Conservation (phyloP, 2,329 filamentous ascomycete genomes). For the Penicillium sclerotiorum region DNA sequence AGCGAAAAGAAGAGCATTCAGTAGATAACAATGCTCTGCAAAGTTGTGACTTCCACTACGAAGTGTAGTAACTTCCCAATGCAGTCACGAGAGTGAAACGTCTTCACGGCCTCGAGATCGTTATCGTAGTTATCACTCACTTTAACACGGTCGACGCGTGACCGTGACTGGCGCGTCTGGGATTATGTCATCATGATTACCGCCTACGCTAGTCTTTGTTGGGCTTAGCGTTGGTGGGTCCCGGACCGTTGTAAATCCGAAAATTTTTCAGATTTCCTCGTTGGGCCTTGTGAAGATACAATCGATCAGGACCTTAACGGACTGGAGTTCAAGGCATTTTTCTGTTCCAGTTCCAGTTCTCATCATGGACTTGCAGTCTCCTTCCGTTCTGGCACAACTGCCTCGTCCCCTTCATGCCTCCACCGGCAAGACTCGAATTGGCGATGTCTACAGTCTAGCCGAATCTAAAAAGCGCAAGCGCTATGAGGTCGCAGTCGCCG, state of each 20-base stretch:
- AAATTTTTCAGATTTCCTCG: constrained; percentile 41
- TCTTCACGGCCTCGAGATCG: constrained; percentile 1
- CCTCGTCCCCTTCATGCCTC: constrained; percentile 46
- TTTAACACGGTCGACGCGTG: constrained; percentile 8
- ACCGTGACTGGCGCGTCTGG: constrained; percentile 18
- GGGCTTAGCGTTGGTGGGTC: constrained; percentile 13
- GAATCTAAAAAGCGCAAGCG: constrained; percentile 63
- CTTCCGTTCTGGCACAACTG: constrained; percentile 49
- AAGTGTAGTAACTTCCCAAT: too few relatives aligned
- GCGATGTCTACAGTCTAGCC: constrained; percentile 56
- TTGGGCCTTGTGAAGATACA: constrained; percentile 20
- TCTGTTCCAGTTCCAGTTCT: constrained; percentile 7
- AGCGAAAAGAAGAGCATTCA: too few relatives aligned
- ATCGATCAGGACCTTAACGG: constrained; percentile 21
- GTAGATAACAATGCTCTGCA: too few relatives aligned
- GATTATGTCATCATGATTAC: constrained; percentile 24
- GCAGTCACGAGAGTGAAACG: not conserved
- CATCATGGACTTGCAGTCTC: constrained; percentile 48
- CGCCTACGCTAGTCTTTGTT: constrained; percentile 12
- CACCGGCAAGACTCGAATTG: constrained; percentile 44
- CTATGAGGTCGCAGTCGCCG: constrained; percentile 61
- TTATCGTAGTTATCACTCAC: constrained; percentile 9
- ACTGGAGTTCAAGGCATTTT: constrained; percentile 8
- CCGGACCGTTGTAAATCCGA: constrained; percentile 35
- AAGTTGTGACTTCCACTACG: too few relatives aligned